These are phyloP conservation scores for Globisporangium cederbergense DNA, from an alignment of 352 stramenopile genomes.

Conservation along the genomic window DNA sequence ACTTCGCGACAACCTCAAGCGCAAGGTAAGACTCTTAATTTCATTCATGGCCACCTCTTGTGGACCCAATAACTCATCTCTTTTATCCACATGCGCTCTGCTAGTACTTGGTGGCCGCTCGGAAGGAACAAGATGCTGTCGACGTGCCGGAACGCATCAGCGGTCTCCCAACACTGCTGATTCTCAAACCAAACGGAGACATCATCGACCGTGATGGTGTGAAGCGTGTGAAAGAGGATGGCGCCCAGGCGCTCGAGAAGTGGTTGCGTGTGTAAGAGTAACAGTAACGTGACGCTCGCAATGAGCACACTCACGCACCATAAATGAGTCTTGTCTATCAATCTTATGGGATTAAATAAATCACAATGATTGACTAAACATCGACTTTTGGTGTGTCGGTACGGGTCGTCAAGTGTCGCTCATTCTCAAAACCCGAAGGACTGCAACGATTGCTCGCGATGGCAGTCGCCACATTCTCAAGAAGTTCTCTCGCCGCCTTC, in stretches of 20 bases:
- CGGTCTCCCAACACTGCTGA: slow-evolving; percentile 68
- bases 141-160: slow-evolving; percentile 52
- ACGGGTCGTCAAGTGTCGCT: neutral
- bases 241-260: slow-evolving; percentile 32
- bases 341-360: neutral
- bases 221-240: slow-evolving; percentile 49
- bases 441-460: neutral
- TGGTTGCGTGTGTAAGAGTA: slow-evolving; percentile 23
- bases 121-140: slow-evolving; percentile 51
- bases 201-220: slow-evolving; percentile 61
- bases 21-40: slow-evolving; percentile 21
- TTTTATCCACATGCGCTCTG: neutral
- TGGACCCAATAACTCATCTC: neutral
- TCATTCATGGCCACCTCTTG: neutral
- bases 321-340: no score
- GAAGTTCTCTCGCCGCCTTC: neutral
- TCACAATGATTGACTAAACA: neutral
- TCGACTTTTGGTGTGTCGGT: neutral
- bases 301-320: no score
- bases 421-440: neutral
- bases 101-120: slow-evolving; percentile 61
- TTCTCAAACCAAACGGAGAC: slow-evolving; percentile 56
- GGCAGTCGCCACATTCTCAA: neutral
- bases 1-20: slow-evolving; percentile 70
- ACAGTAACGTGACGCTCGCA: neutral